A percentile compares a stretch with the other conserved stretches of the same genome.
Conservation (phyloP, 2,329 filamentous ascomycete species). For the Fusarium begoniae region DNA sequence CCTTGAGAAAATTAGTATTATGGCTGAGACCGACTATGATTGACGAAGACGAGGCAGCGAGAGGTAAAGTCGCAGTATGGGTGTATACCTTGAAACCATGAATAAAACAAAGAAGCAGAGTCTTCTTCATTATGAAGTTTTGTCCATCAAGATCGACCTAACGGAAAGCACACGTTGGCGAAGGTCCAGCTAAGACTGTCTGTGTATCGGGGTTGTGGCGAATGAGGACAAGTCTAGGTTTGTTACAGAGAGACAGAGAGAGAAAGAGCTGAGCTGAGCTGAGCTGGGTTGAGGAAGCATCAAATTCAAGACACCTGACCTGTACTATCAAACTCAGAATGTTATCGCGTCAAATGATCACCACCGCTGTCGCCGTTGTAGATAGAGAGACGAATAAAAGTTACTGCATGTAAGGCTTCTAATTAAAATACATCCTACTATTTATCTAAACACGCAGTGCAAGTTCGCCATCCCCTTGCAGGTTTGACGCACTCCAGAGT, state of each 20-base stretch:
- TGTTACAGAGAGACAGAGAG: background rate
- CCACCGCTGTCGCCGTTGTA: background rate
- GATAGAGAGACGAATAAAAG: background rate
- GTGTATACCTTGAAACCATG: slow-evolving; percentile 82
- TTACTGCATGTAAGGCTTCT: slow-evolving; percentile 47
- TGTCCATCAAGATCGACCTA: slow-evolving; percentile 9
- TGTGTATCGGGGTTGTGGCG: slow-evolving; percentile 6
- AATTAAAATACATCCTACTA: slow-evolving; percentile 55
- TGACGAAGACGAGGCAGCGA: background rate
- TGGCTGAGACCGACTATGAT: background rate
- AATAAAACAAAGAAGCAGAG: slow-evolving; percentile 82
- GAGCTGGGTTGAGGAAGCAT: slow-evolving; percentile 3
- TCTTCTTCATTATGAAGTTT: slow-evolving; percentile 67
- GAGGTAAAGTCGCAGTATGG: background rate
- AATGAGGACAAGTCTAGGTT: slow-evolving; percentile 14
- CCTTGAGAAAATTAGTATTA: slow-evolving; percentile 55
- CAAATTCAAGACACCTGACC: slow-evolving; percentile 17
- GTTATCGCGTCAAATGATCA: background rate
- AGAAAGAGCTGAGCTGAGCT: background rate
- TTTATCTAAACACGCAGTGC: slow-evolving; percentile 45
- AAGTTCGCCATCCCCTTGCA: slow-evolving; percentile 31
- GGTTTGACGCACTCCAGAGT: slow-evolving; percentile 26
- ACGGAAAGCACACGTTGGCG: background rate
- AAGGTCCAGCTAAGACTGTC: background rate
- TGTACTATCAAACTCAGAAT: background rate